These are phyloP conservation scores for Escallonia herrerae DNA, from an alignment of 129 eudicot species.

Conservation along the genomic window DNA sequence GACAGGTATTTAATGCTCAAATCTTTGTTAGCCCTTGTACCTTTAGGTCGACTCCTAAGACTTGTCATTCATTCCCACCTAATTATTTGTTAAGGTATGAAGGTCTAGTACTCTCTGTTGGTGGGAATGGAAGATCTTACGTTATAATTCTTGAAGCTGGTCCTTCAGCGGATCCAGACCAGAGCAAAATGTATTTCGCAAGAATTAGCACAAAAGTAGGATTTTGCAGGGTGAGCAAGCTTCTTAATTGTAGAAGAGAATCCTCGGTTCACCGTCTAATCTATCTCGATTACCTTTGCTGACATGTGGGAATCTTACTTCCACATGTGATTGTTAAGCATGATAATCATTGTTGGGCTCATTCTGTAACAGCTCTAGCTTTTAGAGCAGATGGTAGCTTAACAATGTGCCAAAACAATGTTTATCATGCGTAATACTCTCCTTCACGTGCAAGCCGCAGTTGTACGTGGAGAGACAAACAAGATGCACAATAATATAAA, in stretches of 20 bases:
- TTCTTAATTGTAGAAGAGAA: neutral
- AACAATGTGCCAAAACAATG: no score
- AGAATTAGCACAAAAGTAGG: constrained; percentile 94
- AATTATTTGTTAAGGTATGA: constrained; percentile 59
- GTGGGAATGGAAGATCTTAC: constrained; percentile 94
- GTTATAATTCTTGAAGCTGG: constrained; percentile 85
- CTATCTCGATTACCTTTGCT: constrained; percentile 11
- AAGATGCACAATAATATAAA: no score
- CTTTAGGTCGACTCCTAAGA: constrained; percentile 1
- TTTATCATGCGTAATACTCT: no score
- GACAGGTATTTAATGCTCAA: constrained; percentile 55
- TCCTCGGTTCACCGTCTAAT: neutral
- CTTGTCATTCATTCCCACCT: neutral
- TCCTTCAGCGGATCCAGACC: constrained; percentile 55
- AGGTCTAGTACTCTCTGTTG: constrained; percentile 87
- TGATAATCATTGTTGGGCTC: no score
- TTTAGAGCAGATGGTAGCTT: no score
- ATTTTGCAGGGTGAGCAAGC: constrained; percentile 77
- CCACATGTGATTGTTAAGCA: constrained; percentile 4
- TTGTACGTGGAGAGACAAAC: no score
- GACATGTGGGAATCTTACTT: constrained; percentile 10
- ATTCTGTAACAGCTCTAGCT: no score
- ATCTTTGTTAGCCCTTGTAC: constrained; percentile 1
- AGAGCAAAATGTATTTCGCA: constrained; percentile 65
- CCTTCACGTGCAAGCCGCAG: no score